phyloP scores from a whole-genome alignment of 352 stramenopile species.

The Phytophthora cryptogea region DNA sequence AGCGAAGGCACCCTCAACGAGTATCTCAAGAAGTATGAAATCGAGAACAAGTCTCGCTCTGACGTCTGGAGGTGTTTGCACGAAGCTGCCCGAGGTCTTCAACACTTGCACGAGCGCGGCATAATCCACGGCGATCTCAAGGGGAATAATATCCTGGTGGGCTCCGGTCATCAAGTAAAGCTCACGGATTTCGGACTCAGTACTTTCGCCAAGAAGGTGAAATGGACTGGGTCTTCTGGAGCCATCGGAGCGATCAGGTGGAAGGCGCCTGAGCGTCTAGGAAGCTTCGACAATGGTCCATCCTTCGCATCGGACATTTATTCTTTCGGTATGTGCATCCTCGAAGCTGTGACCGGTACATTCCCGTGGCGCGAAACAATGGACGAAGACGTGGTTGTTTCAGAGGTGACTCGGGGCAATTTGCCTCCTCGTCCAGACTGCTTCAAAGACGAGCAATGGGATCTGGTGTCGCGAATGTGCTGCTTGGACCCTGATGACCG shows the following conservation, averaged over 20 bases:
- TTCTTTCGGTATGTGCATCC: slow-evolving; percentile 46
- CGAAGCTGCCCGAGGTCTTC: slow-evolving; percentile 35
- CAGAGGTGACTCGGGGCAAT: slow-evolving; percentile 25
- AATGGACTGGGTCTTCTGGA: slow-evolving; percentile 6
- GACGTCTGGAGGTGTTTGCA: slow-evolving; percentile 25
- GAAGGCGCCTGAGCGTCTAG: slow-evolving; percentile 40
- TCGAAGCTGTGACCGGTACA: slow-evolving; percentile 36
- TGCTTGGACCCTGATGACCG: slow-evolving; percentile 26
- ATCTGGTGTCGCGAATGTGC: slow-evolving; percentile 34
- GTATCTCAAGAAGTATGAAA: slow-evolving; percentile 24
- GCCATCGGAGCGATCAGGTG: slow-evolving; percentile 35
- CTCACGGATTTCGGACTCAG: slow-evolving; percentile 45
- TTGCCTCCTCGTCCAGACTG: slow-evolving; percentile 14
- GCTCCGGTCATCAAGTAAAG: slow-evolving; percentile 35
- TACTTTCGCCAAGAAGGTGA: slow-evolving; percentile 24
- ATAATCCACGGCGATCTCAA: slow-evolving; percentile 88
- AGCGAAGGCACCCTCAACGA: slow-evolving; percentile 32
- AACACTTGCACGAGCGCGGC: slow-evolving; percentile 34
- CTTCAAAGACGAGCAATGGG: slow-evolving; percentile 34
- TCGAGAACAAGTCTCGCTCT: slow-evolving; percentile 15
- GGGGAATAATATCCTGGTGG: slow-evolving; percentile 81
- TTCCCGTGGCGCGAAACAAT: slow-evolving; percentile 34
- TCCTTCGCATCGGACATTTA: slow-evolving; percentile 43
- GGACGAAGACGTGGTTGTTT: slow-evolving; percentile 30
- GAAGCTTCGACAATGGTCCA: slow-evolving; percentile 14